A percentile compares a stretch with the other conserved stretches of the same genome.
These are phyloP conservation scores for Aspergillus ruber DNA, from an alignment of 2,329 filamentous ascomycete species.

Conservation along the genomic window DNA sequence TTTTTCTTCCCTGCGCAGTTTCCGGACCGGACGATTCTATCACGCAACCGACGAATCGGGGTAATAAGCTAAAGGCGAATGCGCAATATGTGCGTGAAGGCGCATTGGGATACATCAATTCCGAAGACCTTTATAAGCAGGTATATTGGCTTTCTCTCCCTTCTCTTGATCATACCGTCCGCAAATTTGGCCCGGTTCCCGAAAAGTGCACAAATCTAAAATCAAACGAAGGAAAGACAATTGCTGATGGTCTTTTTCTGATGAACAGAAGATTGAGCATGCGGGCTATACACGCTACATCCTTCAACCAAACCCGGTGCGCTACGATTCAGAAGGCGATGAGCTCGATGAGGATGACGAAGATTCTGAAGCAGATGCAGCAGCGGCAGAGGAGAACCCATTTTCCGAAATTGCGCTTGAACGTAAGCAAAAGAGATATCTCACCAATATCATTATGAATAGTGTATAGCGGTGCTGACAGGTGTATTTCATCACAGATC, in stretches of 20 bases:
- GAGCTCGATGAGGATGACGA: constrained; percentile 54
- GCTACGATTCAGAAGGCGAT: constrained; percentile 59
- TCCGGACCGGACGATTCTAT: constrained; percentile 47
- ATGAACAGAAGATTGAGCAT: constrained; percentile 51
- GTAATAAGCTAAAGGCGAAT: constrained; percentile 56
- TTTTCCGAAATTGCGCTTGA: constrained; percentile 54
- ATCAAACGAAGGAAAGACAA: neutral
- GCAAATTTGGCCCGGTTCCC: neutral
- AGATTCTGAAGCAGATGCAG: constrained; percentile 52
- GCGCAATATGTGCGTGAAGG: constrained; percentile 52
- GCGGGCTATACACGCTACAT: constrained; percentile 57
- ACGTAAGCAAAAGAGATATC: constrained; percentile 35
- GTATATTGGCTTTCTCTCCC: constrained; percentile 28
- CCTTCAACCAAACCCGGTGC: constrained; percentile 52
- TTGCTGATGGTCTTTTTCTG: neutral
- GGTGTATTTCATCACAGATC: constrained; percentile 31
- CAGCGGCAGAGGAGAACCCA: constrained; percentile 55
- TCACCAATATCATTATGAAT: neutral
- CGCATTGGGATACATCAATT: constrained; percentile 46
- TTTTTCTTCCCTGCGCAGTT: constrained; percentile 18
- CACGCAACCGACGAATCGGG: constrained; percentile 50
- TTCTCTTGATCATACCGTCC: neutral
- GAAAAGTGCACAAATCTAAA: too few species aligned
- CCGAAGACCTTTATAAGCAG: constrained; percentile 51
- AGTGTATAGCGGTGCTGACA: constrained; percentile 7